Percentiles rank a stretch among this genome's conserved stretches.
These are phyloP conservation scores for Colletotrichum brevisporum DNA, from an alignment of 2,329 filamentous ascomycete species.

Conservation along the genomic window DNA sequence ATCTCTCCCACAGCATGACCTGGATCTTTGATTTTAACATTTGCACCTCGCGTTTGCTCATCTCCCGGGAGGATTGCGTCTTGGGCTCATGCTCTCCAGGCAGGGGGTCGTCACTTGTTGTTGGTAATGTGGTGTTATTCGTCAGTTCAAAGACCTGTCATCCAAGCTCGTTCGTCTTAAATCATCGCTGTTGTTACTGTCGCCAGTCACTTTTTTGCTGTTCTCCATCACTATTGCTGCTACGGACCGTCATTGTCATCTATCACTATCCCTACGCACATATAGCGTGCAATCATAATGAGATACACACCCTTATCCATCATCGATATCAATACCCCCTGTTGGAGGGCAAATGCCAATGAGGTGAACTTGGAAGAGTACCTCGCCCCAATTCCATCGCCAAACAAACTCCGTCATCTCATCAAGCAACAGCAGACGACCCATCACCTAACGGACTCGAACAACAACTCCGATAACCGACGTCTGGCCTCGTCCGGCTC, in stretches of 20 bases:
- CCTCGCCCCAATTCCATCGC: too few relatives aligned
- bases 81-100: constrained; percentile 62
- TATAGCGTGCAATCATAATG: too few relatives aligned
- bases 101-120: constrained; percentile 67
- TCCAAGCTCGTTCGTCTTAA: constrained; percentile 68
- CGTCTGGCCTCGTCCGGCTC: constrained; percentile 23
- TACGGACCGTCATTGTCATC: too few relatives aligned
- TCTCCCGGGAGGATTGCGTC: constrained; percentile 66
- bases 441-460: not conserved
- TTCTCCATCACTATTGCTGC: too few relatives aligned
- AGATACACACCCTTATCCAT: too few relatives aligned
- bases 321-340: too few relatives aligned
- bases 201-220: too few relatives aligned
- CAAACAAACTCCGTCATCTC: too few relatives aligned
- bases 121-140: constrained; percentile 70
- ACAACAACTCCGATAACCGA: not conserved
- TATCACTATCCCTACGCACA: too few relatives aligned
- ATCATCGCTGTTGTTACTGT: constrained; percentile 70
- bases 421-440: too few relatives aligned
- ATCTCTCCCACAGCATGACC: constrained; percentile 65
- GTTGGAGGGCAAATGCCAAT: too few relatives aligned
- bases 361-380: too few relatives aligned
- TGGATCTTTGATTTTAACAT: constrained; percentile 73
- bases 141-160: constrained; percentile 68
- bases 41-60: constrained; percentile 72